phyloP scores from a whole-genome alignment of 768 basidiomycete genomes.

The Lactarius evosmus region DNA sequence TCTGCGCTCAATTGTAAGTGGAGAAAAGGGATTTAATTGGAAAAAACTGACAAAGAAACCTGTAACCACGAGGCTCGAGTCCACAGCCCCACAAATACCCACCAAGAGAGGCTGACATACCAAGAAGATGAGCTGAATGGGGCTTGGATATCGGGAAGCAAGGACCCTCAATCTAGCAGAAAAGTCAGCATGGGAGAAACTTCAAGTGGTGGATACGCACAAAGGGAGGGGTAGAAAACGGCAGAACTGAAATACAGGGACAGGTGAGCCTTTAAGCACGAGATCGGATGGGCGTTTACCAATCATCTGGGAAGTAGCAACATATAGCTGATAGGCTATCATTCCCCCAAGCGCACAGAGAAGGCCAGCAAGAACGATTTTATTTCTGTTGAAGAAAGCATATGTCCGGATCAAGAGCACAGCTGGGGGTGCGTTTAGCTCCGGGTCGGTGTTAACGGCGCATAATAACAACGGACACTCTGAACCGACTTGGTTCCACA shows the following conservation, averaged over 20 bases:
- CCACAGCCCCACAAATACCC: neutral
- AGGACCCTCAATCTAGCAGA: conserved; percentile 51
- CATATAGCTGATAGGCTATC: conserved; percentile 78
- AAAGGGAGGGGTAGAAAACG: conserved; percentile 62
- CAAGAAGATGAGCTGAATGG: conserved; percentile 77
- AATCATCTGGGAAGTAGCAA: conserved; percentile 74
- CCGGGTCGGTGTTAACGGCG: neutral
- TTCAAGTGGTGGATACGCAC: conserved; percentile 36
- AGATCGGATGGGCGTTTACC: conserved; percentile 41
- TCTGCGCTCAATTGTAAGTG: conserved; percentile 40
- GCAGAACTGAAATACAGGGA: conserved; percentile 36
- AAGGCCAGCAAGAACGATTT: conserved; percentile 60
- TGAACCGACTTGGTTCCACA: conserved; percentile 86
- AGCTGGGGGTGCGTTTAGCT: conserved; percentile 39
- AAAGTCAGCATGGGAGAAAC: conserved; percentile 8
- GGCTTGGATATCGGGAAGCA: conserved; percentile 82
- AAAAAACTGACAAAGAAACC: conserved; percentile 34
- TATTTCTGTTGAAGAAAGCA: conserved; percentile 80
- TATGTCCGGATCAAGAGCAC: conserved; percentile 82
- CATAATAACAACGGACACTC: conserved; percentile 49
- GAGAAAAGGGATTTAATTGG: neutral
- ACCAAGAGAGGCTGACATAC: conserved; percentile 37
- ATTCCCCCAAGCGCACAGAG: conserved; percentile 66
- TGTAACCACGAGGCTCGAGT: conserved; percentile 36
- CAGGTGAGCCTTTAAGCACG: neutral